Evolutionary conservation across 768 basidiomycete species (phyloP).

Genomic region (Strobilomyces confusus): DNA sequence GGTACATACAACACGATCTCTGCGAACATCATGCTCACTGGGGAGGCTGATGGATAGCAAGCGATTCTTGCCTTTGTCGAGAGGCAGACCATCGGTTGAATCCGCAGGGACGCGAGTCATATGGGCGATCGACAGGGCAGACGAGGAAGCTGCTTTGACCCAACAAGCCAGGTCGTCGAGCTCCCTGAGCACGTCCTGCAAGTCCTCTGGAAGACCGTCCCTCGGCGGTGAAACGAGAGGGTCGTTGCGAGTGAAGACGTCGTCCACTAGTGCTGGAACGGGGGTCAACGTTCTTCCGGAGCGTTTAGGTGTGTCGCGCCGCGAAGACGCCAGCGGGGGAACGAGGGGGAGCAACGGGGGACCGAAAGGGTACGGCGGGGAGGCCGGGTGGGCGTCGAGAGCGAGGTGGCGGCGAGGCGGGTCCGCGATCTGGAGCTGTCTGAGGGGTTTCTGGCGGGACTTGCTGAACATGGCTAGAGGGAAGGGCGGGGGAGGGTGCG

Average conservation of each 20-base stretch:
- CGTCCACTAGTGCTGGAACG: constrained; percentile 12
- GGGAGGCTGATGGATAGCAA: not conserved
- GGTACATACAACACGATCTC: constrained; percentile 12
- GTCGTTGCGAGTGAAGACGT: constrained; percentile 8
- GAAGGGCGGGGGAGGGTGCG: no score
- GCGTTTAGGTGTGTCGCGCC: constrained; percentile 14
- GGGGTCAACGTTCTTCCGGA: constrained; percentile 15
- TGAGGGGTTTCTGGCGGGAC: constrained; percentile 12
- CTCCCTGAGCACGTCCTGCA: constrained; percentile 24
- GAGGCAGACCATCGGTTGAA: not conserved
- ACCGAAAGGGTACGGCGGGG: not conserved
- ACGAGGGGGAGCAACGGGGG: not conserved
- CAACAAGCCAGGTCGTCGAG: constrained; percentile 27
- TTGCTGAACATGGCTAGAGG: constrained; percentile 9
- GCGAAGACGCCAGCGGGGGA: constrained; percentile 6
- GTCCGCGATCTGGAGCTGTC: constrained; percentile 15
- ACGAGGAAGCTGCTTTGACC: constrained; percentile 22
- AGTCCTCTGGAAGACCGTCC: constrained; percentile 26
- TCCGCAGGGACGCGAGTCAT: not conserved
- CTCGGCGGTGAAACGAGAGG: not conserved
- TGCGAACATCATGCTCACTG: not conserved
- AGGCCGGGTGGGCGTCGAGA: constrained; percentile 6
- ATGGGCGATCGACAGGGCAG: constrained; percentile 1
- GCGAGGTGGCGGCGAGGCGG: constrained; percentile 14
- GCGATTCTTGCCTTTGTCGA: constrained; percentile 25